phyloP scores from a whole-genome alignment of 2,329 filamentous ascomycete genomes.

The Epicoccum nigrum region DNA sequence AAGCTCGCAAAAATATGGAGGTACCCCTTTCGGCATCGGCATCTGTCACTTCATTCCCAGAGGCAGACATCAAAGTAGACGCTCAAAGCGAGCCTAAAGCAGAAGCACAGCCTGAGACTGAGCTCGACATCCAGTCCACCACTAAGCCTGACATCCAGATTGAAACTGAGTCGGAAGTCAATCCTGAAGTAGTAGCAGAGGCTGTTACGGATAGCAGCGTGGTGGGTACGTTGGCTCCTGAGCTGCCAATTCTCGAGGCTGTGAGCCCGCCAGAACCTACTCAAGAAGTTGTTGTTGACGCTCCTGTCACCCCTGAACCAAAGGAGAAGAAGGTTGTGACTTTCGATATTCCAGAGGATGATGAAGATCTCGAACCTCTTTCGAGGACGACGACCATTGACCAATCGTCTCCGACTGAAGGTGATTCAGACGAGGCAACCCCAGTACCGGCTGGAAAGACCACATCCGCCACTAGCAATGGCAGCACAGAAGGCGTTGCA shows the following conservation, averaged over 20 bases:
- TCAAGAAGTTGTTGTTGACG: conserved; percentile 14
- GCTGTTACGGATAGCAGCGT: conserved; percentile 1
- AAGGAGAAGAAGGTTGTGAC: conserved; percentile 45
- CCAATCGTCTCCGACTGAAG: conserved; percentile 26
- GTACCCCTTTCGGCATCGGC: conserved; percentile 15
- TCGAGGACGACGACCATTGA: conserved; percentile 44
- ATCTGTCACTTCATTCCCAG: conserved; percentile 5
- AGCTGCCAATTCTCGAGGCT: conserved; percentile 10
- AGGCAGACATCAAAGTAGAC: neutral
- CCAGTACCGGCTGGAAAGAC: conserved; percentile 11
- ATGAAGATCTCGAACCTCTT: conserved; percentile 41
- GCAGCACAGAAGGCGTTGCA: conserved; percentile 21
- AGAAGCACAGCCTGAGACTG: neutral
- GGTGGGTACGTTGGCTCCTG: conserved; percentile 6
- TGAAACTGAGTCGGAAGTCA: neutral
- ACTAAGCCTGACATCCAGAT: conserved; percentile 1
- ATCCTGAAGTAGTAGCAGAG: neutral
- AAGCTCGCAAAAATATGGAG: conserved; percentile 17
- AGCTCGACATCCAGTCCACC: neutral
- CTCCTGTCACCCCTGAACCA: conserved; percentile 20
- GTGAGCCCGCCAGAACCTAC: conserved; percentile 5
- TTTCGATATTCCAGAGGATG: conserved; percentile 40
- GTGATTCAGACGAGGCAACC: conserved; percentile 22
- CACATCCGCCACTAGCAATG: conserved; percentile 14
- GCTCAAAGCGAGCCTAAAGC: neutral